Conservation (phyloP, 306 rosid species). For the Ceratonia siliqua region DNA sequence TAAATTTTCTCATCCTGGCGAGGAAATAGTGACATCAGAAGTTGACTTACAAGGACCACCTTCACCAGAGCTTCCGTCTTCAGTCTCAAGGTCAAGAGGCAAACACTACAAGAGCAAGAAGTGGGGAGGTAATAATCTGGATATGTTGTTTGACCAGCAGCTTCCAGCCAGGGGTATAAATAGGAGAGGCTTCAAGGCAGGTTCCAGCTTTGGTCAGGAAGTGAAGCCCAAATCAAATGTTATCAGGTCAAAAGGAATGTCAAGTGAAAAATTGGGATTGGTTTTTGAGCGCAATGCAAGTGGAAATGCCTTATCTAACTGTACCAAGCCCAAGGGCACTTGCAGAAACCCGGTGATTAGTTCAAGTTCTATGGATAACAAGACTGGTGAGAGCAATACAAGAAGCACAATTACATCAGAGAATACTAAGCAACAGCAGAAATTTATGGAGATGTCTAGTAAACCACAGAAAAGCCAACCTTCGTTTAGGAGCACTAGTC, state of each 20-base stretch:
- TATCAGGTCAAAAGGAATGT: slow-evolving; percentile 34
- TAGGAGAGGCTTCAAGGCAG: slow-evolving; percentile 34
- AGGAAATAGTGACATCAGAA: slow-evolving; percentile 38
- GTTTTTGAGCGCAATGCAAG: slow-evolving; percentile 34
- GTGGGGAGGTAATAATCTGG: slow-evolving; percentile 48
- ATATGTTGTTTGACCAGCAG: slow-evolving; percentile 40
- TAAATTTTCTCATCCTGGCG: slow-evolving; percentile 54
- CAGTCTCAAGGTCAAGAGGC: slow-evolving; percentile 82
- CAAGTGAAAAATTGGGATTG: slow-evolving; percentile 38
- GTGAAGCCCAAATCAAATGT: slow-evolving; percentile 43
- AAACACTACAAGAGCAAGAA: slow-evolving; percentile 58
- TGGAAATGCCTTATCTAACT: slow-evolving; percentile 26
- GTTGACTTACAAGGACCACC: slow-evolving; percentile 36
- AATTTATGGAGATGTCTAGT: slow-evolving; percentile 45
- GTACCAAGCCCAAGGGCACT: slow-evolving; percentile 30
- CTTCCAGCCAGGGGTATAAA: slow-evolving; percentile 42
- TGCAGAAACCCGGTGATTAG: slow-evolving; percentile 34
- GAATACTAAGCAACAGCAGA: slow-evolving; percentile 40
- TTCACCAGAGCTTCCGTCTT: slow-evolving; percentile 60
- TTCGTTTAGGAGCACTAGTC: slow-evolving; percentile 45
- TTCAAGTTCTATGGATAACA: slow-evolving; percentile 41
- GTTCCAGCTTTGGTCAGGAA: slow-evolving; percentile 39
- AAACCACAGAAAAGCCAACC: slow-evolving; percentile 40
- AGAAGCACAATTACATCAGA: slow-evolving; percentile 55
- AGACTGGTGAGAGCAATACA: slow-evolving; percentile 39